These are phyloP conservation scores for Pythium angustatum DNA, from an alignment of 352 stramenopile genomes.

Conservation along the genomic window DNA sequence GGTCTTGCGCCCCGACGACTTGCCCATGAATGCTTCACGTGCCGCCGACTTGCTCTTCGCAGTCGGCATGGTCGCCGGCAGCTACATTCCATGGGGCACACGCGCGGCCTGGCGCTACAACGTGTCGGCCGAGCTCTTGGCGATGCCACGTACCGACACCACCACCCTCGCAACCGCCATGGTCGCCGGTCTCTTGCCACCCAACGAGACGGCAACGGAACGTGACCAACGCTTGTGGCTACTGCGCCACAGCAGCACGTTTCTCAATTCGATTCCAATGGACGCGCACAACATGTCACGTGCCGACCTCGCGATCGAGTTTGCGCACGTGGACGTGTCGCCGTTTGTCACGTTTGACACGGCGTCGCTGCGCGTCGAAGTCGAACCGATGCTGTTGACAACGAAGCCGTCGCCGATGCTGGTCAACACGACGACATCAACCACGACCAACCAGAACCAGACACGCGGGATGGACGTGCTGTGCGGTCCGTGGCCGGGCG, in stretches of 20 bases:
- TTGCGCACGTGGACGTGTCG: neutral
- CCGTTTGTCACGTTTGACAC: neutral
- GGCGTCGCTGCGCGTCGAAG: neutral
- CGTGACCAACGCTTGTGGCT: neutral
- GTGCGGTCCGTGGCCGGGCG: neutral
- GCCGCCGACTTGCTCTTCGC: neutral
- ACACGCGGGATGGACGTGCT: neutral
- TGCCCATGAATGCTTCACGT: neutral
- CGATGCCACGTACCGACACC: neutral
- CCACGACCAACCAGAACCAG: too few species aligned
- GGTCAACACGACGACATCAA: too few species aligned
- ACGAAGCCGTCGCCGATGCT: neutral
- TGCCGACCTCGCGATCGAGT: neutral
- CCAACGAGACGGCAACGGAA: neutral
- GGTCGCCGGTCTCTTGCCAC: neutral
- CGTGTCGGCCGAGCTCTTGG: neutral
- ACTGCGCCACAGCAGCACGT: neutral
- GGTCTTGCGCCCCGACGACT: too few species aligned
- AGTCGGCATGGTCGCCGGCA: neutral
- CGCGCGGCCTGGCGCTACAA: neutral
- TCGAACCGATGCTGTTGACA: neutral
- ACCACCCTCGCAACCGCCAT: neutral
- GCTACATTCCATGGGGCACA: constrained; percentile 9
- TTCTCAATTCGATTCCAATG: neutral
- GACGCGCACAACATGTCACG: neutral